Conservation (phyloP, 1,284 basidiomycete species). For the Xerocomus minutiporus region DNA sequence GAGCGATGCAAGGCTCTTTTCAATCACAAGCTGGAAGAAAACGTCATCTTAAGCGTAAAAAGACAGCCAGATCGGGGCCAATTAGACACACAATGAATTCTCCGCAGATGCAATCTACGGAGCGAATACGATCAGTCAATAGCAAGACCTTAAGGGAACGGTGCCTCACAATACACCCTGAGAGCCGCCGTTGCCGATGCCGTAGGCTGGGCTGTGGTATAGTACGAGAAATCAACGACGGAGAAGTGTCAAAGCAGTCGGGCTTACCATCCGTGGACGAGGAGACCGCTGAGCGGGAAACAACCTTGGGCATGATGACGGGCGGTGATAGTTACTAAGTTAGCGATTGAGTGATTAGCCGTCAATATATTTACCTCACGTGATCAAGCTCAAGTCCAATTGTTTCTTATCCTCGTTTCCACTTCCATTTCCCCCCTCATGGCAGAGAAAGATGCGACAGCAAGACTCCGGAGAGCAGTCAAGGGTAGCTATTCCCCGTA, state of each 20-base stretch:
- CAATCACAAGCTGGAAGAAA: slow-evolving; percentile 68
- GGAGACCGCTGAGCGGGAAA: slow-evolving; percentile 75
- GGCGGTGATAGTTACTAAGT: not conserved
- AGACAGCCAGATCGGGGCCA: not conserved
- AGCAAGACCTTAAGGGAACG: slow-evolving; percentile 1
- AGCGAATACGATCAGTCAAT: slow-evolving; percentile 11
- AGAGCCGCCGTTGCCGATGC: slow-evolving; percentile 72
- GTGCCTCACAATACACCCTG: slow-evolving; percentile 69
- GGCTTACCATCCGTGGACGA: slow-evolving; percentile 71
- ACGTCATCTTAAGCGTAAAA: slow-evolving; percentile 5
- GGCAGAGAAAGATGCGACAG: slow-evolving; percentile 77
- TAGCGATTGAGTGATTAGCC: not conserved
- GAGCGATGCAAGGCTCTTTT: slow-evolving; percentile 63
- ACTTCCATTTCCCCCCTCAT: slow-evolving; percentile 38
- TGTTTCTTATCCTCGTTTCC: slow-evolving; percentile 26
- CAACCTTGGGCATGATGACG: slow-evolving; percentile 67
- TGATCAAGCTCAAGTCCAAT: slow-evolving; percentile 24
- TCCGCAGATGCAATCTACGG: slow-evolving; percentile 75
- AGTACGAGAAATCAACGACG: not conserved
- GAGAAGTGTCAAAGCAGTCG: slow-evolving; percentile 5
- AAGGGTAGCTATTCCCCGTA: slow-evolving; percentile 50
- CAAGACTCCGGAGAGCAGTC: slow-evolving; percentile 71
- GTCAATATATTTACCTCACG: slow-evolving; percentile 21
- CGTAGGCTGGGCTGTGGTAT: slow-evolving; percentile 62
- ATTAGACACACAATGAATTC: slow-evolving; percentile 68